Base-by-base conservation (phyloP, 2,329 filamentous ascomycete genomes). In the Rutstroemia sp. region DNA sequence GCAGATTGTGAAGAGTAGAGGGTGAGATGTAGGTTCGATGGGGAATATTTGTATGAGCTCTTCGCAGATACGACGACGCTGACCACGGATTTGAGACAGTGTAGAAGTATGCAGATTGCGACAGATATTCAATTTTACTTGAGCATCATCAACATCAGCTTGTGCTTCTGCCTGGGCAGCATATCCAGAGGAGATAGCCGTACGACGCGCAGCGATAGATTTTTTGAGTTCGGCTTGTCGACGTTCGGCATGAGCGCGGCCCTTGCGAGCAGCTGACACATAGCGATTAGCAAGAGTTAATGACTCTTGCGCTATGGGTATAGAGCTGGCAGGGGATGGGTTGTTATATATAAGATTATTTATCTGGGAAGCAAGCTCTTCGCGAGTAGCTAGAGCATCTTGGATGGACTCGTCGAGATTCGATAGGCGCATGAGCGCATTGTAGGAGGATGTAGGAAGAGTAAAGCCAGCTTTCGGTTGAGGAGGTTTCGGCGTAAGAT, bases 341-440 rank as follows among this genome's bases (percentile, higher is more conserved):
- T 44, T 57, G 0, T 70, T 63, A 0, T 73, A 68, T 4, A 85
- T 69, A 0, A 84, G 71, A 0, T 75, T 69, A 61, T 88, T 88
- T 61, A 96, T 95, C 61, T 96, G 89, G n/a, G 78, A 73, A 48
- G 89, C 83, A 8, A 97, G 77, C 53, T 79, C 78, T 58, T 88
- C 83, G 14, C 88, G 83, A 0, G 89, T 95, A 1, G 84, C 81
- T 9, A 96, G 74, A 1, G 91, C 91, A 70, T 97, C 92, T 68
- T 95, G 90, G 23, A 96, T 89, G 54, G 91, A 95, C 68, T 88
- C 89, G 60, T 96, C 90, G 16, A 97, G 78, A 57, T 92, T 96
- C 5, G 89, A 86, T 10, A 97, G 77, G 58, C 88, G 86, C 85
- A 96, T 92, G 19, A 97, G 76, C 2, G 88, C 83, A 66, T 90